A percentile compares a stretch with the other conserved stretches of the same genome.
Conservation (phyloP, 768 basidiomycete species). For the Hirschioporus abietinus region DNA sequence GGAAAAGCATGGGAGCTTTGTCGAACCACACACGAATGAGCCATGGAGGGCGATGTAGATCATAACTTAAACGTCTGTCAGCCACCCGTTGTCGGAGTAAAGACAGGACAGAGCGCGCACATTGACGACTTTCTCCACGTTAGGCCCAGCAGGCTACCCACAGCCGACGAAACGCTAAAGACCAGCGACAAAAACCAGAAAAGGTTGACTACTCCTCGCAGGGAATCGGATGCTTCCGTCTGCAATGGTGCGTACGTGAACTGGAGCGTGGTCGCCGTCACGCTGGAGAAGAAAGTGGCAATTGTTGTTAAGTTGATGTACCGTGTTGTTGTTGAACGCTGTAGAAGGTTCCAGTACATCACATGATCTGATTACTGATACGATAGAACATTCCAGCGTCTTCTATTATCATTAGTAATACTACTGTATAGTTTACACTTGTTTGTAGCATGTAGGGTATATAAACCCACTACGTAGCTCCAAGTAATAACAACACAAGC, state of each 20-base stretch:
- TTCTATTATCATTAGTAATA: no score
- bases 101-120: neutral
- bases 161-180: neutral
- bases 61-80: neutral
- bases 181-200: neutral
- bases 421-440: no score
- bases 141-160: neutral
- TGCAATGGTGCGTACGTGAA: neutral
- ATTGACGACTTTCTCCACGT: neutral
- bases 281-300: neutral
- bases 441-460: no score
- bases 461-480: no score
- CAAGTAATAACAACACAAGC: no score
- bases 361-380: no score
- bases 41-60: neutral
- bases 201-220: neutral
- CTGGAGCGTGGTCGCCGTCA: neutral
- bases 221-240: neutral
- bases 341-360: no score
- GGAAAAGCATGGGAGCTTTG: neutral
- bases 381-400: no score
- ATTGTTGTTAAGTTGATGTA: neutral
- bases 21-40: neutral
- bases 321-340: no score
- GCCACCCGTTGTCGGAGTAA: neutral